phyloP scores from a whole-genome alignment of 78 protist genomes.

The Speleostelium caveatum region DNA sequence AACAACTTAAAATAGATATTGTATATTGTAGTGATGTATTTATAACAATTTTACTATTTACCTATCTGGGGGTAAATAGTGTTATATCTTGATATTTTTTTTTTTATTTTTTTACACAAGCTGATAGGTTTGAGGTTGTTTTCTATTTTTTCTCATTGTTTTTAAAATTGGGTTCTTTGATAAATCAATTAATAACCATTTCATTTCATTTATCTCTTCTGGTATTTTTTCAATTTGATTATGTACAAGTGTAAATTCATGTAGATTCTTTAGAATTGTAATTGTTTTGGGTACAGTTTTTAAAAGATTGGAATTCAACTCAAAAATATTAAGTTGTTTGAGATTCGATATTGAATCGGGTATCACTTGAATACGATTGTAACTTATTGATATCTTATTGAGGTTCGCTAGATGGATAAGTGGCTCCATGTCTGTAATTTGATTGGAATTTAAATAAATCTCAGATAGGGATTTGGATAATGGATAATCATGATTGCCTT shows the following conservation, averaged over 20 bases:
- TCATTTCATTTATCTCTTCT: background rate
- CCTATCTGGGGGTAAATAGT: too few relatives aligned
- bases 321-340: background rate
- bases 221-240: conserved; percentile 28
- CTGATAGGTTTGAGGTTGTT: too few relatives aligned
- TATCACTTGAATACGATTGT: background rate
- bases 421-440: background rate
- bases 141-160: too few relatives aligned
- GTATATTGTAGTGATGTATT: too few relatives aligned
- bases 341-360: background rate
- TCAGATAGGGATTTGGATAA: background rate
- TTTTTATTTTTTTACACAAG: too few relatives aligned
- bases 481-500: background rate
- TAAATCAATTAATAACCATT: background rate
- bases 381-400: background rate
- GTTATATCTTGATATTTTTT: too few relatives aligned
- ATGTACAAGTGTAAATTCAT: background rate
- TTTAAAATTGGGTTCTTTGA: conserved; percentile 13
- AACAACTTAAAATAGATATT: too few relatives aligned
- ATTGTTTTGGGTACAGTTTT: conserved; percentile 5
- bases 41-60: too few relatives aligned
- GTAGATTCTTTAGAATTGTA: background rate
- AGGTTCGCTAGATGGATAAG: background rate
- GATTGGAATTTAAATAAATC: conserved; percentile 3
- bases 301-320: conserved; percentile 12